Conservation (phyloP, 2,329 filamentous ascomycete genomes). For the Fusarium oxysporum region DNA sequence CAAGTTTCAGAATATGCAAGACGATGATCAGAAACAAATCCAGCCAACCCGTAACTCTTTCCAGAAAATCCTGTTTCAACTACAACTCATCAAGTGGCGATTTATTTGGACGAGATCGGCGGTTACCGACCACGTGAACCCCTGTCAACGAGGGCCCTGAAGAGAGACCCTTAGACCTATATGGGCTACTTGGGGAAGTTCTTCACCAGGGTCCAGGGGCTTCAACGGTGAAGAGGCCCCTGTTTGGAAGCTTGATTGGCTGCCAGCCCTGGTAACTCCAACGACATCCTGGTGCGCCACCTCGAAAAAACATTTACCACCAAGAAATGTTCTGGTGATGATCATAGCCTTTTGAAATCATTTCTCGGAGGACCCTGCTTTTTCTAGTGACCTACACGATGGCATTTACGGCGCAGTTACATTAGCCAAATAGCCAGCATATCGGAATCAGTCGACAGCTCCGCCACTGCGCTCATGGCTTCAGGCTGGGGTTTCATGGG, state of each 20-base stretch:
- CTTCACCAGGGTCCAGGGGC: slow-evolving; percentile 18
- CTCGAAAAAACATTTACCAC: slow-evolving; percentile 31
- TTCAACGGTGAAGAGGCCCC: slow-evolving; percentile 12
- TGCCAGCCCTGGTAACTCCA: slow-evolving; percentile 8
- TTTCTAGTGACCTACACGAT: slow-evolving; percentile 23
- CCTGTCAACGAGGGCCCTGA: slow-evolving; percentile 22
- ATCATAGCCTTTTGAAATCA: slow-evolving; percentile 38
- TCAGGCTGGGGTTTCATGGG: slow-evolving; percentile 9
- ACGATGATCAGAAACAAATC: slow-evolving; percentile 32
- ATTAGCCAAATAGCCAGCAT: slow-evolving; percentile 10
- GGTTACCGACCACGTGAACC: slow-evolving; percentile 31
- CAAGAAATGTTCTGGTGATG: slow-evolving; percentile 27
- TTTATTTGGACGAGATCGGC: slow-evolving; percentile 40
- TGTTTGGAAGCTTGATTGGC: slow-evolving; percentile 37
- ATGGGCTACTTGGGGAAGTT: slow-evolving; percentile 21
- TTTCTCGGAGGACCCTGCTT: slow-evolving; percentile 35
- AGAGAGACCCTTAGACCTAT: slow-evolving; percentile 29
- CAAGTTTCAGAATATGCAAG: slow-evolving; percentile 42
- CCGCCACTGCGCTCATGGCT: slow-evolving; percentile 7
- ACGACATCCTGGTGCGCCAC: slow-evolving; percentile 27
- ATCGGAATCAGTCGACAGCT: slow-evolving; percentile 10
- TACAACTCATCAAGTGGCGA: slow-evolving; percentile 28
- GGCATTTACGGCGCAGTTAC: slow-evolving; percentile 12
- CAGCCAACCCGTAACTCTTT: slow-evolving; percentile 28
- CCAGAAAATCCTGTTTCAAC: slow-evolving; percentile 40